A percentile compares a stretch with the other conserved stretches of the same genome.
Evolutionary conservation across 345 rosid genomes (phyloP).

Genomic region (Acer saccharum): DNA sequence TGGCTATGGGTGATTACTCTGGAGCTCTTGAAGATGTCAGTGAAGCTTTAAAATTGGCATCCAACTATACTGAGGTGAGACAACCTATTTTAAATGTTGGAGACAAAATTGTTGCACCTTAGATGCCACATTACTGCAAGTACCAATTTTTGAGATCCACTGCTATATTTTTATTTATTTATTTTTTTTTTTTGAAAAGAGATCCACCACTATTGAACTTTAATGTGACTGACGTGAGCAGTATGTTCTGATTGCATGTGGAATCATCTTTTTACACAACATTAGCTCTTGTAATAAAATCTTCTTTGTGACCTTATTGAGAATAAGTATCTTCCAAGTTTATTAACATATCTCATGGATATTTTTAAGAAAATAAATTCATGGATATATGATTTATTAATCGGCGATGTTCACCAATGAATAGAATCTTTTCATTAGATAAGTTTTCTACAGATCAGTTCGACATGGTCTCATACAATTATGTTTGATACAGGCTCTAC

Average conservation of each 20-base stretch:
- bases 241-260: not conserved
- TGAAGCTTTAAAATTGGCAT: constrained; percentile 52
- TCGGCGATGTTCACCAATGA: no score
- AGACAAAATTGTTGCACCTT: not conserved
- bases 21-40: constrained; percentile 84
- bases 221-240: not conserved
- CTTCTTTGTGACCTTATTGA: not conserved
- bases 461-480: no score
- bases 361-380: no score
- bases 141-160: not conserved
- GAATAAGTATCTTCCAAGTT: no score
- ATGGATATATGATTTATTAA: no score
- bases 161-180: not conserved
- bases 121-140: not conserved
- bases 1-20: constrained; percentile 53
- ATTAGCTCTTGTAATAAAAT: not conserved
- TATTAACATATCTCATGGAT: no score
- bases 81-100: not conserved
- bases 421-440: no score
- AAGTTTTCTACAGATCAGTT: no score
- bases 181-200: no score
- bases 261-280: not conserved
- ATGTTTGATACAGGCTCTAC: no score
- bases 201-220: not conserved
- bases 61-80: constrained; percentile 61